Evolutionary conservation across 2,329 filamentous ascomycete species (phyloP).

Genomic region (Botrytis fragariae): DNA sequence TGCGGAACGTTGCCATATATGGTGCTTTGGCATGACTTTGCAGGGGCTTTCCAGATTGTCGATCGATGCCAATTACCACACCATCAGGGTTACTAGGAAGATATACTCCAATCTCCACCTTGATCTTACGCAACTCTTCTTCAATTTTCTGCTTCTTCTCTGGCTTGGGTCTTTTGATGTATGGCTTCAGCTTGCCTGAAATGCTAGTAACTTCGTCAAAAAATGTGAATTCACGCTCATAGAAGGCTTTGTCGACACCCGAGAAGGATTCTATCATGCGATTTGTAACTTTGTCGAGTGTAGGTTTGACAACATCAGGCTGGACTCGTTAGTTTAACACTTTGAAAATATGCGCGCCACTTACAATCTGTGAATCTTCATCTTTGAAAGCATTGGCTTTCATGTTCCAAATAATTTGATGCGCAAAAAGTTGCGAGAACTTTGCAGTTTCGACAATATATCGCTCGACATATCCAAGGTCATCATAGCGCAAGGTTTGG

Average conservation of each 20-base stretch:
- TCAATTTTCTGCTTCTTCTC: conserved; percentile 99
- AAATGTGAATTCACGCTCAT: conserved; percentile 94
- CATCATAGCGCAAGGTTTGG: conserved; percentile 89
- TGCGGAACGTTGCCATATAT: conserved; percentile 98
- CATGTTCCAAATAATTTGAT: conserved; percentile 99
- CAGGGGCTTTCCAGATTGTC: conserved; percentile 94
- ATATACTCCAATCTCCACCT: conserved; percentile 96
- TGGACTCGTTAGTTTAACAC: conserved; percentile 38
- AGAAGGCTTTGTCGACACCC: conserved; percentile 75
- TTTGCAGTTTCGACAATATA: conserved; percentile 97
- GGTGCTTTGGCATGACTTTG: conserved; percentile 98
- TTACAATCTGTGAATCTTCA: conserved; percentile 80
- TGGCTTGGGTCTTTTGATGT: conserved; percentile 86
- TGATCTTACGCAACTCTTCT: conserved; percentile 94
- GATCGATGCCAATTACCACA: conserved; percentile 94
- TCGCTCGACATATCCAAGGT: conserved; percentile 87
- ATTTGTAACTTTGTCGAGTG: conserved; percentile 83
- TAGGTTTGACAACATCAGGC: conserved; percentile 91
- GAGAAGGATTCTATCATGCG: conserved; percentile 83
- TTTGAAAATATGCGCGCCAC: conserved; percentile 34
- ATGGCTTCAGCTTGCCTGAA: conserved; percentile 91
- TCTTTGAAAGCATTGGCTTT: conserved; percentile 99
- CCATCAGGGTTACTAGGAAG: conserved; percentile 96
- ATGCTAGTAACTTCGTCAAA: conserved; percentile 95
- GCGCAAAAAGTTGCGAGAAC: conserved; percentile 96